Evolutionary conservation across 495 filamentous ascomycete genomes (phyloP).

Genomic region (Margaritispora aquatica): DNA sequence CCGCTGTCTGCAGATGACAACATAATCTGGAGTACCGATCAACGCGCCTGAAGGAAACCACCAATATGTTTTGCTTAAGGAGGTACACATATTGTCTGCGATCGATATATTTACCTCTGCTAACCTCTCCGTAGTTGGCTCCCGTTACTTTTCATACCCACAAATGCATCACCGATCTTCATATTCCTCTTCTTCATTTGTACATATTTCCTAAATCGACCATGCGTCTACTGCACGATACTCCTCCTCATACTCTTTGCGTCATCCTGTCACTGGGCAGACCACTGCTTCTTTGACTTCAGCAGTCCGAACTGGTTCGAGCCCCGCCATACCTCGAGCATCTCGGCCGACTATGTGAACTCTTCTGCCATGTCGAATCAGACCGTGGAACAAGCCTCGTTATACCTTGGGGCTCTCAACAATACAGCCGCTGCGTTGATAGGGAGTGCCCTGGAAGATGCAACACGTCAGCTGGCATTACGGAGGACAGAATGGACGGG

Average conservation of each 20-base stretch:
- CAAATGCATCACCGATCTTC: constrained; percentile 76
- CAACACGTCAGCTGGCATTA: constrained; percentile 39
- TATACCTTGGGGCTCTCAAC: constrained; percentile 48
- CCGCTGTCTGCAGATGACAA: constrained; percentile 7
- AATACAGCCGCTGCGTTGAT: constrained; percentile 61
- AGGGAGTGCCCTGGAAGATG: constrained; percentile 58
- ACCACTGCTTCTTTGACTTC: constrained; percentile 83
- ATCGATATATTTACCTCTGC: not conserved
- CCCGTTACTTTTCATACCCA: constrained; percentile 67
- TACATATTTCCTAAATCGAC: constrained; percentile 84
- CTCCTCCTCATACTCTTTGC: constrained; percentile 84
- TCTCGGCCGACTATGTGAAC: constrained; percentile 8
- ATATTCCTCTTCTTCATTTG: constrained; percentile 85
- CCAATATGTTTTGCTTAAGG: constrained; percentile 74
- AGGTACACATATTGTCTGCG: constrained; percentile 50
- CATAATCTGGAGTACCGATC: constrained; percentile 11
- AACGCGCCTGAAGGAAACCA: not conserved
- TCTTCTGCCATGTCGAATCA: constrained; percentile 14
- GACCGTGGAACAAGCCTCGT: constrained; percentile 16
- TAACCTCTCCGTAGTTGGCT: constrained; percentile 45
- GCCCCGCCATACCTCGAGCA: constrained; percentile 31
- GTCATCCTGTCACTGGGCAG: constrained; percentile 87
- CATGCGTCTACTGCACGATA: constrained; percentile 86
- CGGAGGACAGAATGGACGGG: constrained; percentile 70
- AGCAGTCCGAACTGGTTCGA: constrained; percentile 81